Base-by-base conservation (phyloP, 1,284 basidiomycete genomes). In the Golubevia sp. region DNA sequence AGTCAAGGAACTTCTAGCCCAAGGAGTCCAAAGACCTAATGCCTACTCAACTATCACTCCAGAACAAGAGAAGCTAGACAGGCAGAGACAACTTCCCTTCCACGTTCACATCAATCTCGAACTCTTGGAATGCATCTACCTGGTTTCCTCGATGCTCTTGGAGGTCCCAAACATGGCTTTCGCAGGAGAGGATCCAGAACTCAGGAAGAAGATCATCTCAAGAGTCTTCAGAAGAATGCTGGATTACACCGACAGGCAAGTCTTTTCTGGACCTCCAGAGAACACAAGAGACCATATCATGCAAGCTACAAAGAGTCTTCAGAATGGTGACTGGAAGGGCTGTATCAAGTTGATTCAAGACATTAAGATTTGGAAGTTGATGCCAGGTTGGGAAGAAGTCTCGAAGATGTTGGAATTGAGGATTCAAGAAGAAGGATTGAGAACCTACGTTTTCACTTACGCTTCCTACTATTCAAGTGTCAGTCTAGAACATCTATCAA, bases 31-130 rank as follows among this genome's bases (percentile, higher is more conserved):
- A 83, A 74, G 76, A 61, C 91, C 92, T 78, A 94, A 95, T 83
- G 89, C 93, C 57, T 97, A 92, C 88, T 92, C 81, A 63, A 78
- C 76, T 51, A 86, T 97, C 59, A 90, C 91, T 15, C 93, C 94
- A 5, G 97, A 99, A 85, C 96, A 99, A 86, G 97, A 99, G 85
- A 92, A 94, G 83, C 90, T 94, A 5, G 97, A 99, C 85, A 92
- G 94, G 76, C 92, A 94, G 74, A 89, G 96, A 54, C 93, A 98
- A 79, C 88, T 99, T 24, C 97, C 97, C 34, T 99, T 99, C 91
- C 97, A 99, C 85, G 93, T 99, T 92, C 97, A 99, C 86, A 96
- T 99, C 86, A 99, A 99, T 86, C 93, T 97, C 15, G 97, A 99
- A 85, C 87, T 99, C 26, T 88, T 99, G 67, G 97, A 99, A 85